These are phyloP conservation scores for Mucor sp. DNA, from an alignment of 371 early-diverging fungal genomes.

Conservation along the genomic window DNA sequence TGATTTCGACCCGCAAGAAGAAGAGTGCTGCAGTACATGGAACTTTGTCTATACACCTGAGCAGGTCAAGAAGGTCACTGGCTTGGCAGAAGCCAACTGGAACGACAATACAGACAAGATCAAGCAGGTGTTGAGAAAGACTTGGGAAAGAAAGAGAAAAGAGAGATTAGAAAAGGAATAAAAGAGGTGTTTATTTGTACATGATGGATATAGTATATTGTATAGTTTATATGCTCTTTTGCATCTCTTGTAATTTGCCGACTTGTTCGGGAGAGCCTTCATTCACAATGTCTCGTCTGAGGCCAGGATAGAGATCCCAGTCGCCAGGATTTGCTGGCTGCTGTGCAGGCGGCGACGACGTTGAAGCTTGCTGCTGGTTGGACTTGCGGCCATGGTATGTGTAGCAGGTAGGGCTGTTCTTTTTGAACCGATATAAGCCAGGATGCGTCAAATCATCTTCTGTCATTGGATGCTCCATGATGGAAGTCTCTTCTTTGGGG, in stretches of 20 bases:
- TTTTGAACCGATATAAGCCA: slow-evolving; percentile 24
- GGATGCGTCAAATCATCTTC: slow-evolving; percentile 33
- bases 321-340: background rate
- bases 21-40: slow-evolving; percentile 64
- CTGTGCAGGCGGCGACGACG: background rate
- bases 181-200: background rate
- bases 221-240: slow-evolving; percentile 11
- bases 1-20: slow-evolving; percentile 62
- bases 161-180: slow-evolving; percentile 21
- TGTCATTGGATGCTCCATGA: slow-evolving; percentile 22
- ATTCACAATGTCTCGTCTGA: slow-evolving; percentile 50
- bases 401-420: slow-evolving; percentile 16
- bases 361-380: background rate
- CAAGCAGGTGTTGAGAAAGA: slow-evolving; percentile 33
- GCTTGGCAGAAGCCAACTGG: slow-evolving; percentile 52
- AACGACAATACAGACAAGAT: slow-evolving; percentile 46
- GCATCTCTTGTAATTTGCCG: slow-evolving; percentile 39
- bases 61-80: slow-evolving; percentile 57
- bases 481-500: slow-evolving; percentile 15
- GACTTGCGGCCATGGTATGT: slow-evolving; percentile 1
- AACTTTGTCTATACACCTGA: slow-evolving; percentile 64
- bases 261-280: slow-evolving; percentile 47
- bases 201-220: background rate
- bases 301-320: slow-evolving; percentile 51
- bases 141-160: slow-evolving; percentile 50